Evolutionary conservation across 768 basidiomycete species (phyloP), one percentile per base, ranked within the genome.

Genomic region (Panaeolus papilionaceus): DNA sequence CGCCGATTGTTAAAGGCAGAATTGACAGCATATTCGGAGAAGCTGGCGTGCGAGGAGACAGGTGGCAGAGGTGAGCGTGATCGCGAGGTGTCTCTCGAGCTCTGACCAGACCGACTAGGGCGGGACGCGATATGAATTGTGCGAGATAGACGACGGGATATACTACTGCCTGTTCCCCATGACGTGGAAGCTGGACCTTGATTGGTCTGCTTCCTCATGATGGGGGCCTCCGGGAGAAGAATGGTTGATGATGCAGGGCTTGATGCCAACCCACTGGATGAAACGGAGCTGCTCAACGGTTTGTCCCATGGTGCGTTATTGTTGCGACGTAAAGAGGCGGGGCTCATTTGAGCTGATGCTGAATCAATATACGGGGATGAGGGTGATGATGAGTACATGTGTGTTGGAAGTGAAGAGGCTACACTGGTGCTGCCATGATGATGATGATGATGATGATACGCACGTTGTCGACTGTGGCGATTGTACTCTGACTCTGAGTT

Each of bases 1-100:
- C 93, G 89, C 66, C 90, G 90, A 78, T 90, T 89, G 33, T 33
- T 33, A 68, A 84, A 78, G 12, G 84, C 77, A 26, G 85, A 81
- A 66, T 61, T 70, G 38, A 74, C 62, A 51, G 73, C 80, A 67
- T 86, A 85, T 63, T 91, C 88, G 5, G 89, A 85, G 70, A 92
- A 92, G 76, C 86, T 89, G 69, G 84, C 78, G 78, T 90, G 90
- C 3, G 84, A 85, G 65, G 89, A 84, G 66, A 86, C 73, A 44
- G 89, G 87, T 10, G 95, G 95, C 64, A 98, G 84, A 1, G 96
- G 96, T 0, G 98, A 98, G 47, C 96, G 88, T 5, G 97, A 99
- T 58, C 96, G 91, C 65, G 97, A 98, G 20, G 93, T 95, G 9
- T 96, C 98, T 39, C 97, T 92, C 23, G 97, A 99, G 75, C 91